Percentiles rank a stretch among this genome's conserved stretches.
Conservation (phyloP, 768 basidiomycete species). For the Coprinellus aureogranulatus region DNA sequence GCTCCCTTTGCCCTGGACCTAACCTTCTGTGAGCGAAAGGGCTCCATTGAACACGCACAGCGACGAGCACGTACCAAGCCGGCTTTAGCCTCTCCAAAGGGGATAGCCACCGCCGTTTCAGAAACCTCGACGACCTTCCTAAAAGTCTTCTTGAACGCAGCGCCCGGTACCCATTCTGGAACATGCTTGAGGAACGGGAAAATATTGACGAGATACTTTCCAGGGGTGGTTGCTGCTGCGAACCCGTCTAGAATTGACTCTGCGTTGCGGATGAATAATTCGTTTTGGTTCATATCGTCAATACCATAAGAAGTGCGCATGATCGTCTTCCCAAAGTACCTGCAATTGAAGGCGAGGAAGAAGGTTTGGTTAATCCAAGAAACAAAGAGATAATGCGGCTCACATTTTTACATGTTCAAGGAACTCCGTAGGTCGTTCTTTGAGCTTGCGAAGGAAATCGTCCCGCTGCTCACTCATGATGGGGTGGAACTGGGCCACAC, state of each 20-base stretch:
- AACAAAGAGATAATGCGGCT: background rate
- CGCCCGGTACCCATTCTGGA: conserved; percentile 6
- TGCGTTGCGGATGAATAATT: background rate
- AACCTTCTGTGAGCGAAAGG: background rate
- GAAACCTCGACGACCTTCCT: background rate
- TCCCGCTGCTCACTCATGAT: conserved; percentile 3
- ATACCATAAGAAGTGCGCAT: conserved; percentile 1
- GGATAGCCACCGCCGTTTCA: background rate
- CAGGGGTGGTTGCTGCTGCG: background rate
- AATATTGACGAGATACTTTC: background rate
- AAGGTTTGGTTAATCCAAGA: background rate
- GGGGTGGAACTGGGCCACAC: conserved; percentile 4
- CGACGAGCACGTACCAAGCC: background rate
- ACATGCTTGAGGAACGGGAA: conserved; percentile 7
- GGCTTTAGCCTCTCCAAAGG: conserved; percentile 1
- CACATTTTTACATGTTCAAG: conserved; percentile 7
- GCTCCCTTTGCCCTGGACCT: background rate
- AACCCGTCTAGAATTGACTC: background rate
- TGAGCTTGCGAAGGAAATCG: conserved; percentile 6
- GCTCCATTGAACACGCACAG: background rate
- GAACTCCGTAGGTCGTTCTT: conserved; percentile 5
- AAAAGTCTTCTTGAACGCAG: conserved; percentile 1
- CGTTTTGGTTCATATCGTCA: background rate
- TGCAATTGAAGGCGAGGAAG: background rate
- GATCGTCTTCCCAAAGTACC: background rate